Conservation (phyloP, 2,329 filamentous ascomycete genomes). For the Xylariaceae sp. region DNA sequence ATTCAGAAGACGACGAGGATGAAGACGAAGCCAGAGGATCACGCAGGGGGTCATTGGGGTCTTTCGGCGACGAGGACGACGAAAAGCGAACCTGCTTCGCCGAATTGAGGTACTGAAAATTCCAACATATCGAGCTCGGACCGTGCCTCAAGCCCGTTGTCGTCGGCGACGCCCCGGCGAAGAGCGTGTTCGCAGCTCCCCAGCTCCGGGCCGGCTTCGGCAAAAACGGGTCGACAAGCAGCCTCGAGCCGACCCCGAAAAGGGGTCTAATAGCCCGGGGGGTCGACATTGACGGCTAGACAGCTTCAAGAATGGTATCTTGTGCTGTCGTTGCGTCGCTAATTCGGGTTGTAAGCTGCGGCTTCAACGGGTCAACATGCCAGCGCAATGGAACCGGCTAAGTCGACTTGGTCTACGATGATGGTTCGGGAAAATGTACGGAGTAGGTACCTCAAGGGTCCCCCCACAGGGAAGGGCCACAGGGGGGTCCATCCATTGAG, state of each 20-base stretch:
- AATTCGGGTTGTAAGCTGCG: constrained; percentile 2
- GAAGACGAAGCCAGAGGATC: not conserved
- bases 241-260: constrained; percentile 26
- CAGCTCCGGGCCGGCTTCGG: constrained; percentile 17
- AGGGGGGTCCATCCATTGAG: too few relatives aligned
- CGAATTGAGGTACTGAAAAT: constrained; percentile 24
- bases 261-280: constrained; percentile 27
- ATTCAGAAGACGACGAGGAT: not conserved
- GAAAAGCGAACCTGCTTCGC: constrained; percentile 24
- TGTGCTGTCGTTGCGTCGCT: not conserved
- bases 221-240: constrained; percentile 27
- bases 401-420: not conserved
- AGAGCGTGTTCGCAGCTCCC: constrained; percentile 21
- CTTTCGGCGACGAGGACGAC: constrained; percentile 32
- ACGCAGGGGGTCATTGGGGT: constrained; percentile 8
- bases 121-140: constrained; percentile 27
- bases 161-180: constrained; percentile 11
- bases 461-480: too few relatives aligned
- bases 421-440: not conserved
- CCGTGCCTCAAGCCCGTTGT: not conserved
- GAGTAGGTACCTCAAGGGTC: too few relatives aligned
- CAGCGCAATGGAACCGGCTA: not conserved
- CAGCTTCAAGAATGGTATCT: not conserved
- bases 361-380: not conserved
- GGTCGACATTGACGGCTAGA: constrained; percentile 25